phyloP scores from a whole-genome alignment of 495 filamentous ascomycete species.

The Glonium stellatum region DNA sequence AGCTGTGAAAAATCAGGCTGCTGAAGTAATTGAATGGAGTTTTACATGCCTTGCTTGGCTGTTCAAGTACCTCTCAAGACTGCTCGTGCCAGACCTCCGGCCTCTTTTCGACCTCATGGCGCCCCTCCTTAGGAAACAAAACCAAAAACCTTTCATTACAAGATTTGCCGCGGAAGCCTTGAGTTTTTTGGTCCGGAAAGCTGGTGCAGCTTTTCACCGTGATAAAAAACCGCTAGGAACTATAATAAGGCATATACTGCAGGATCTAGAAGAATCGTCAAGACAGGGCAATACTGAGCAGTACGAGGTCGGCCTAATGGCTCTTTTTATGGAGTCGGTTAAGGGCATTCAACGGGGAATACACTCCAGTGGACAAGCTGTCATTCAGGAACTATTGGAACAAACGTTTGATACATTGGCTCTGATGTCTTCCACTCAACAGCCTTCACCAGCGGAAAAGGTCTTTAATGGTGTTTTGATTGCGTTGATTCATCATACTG shows the following conservation, averaged over 20 bases:
- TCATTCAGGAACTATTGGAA: conserved; percentile 55
- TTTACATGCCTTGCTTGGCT: conserved; percentile 92
- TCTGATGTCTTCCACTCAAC: neutral
- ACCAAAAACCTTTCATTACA: conserved; percentile 74
- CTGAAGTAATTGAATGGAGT: conserved; percentile 91
- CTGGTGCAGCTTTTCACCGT: conserved; percentile 64
- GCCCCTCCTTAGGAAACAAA: conserved; percentile 75
- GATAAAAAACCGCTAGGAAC: conserved; percentile 58
- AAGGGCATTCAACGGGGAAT: conserved; percentile 72
- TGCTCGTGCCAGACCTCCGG: conserved; percentile 76
- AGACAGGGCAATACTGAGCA: conserved; percentile 47
- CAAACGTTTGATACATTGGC: conserved; percentile 8
- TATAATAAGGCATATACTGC: conserved; percentile 60
- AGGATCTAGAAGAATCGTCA: conserved; percentile 53
- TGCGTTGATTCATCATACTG: conserved; percentile 75
- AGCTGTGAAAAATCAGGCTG: conserved; percentile 54
- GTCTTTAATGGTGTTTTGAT: conserved; percentile 68
- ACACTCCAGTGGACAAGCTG: conserved; percentile 71
- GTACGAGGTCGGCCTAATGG: conserved; percentile 84
- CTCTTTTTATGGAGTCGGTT: conserved; percentile 78
- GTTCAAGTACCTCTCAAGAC: conserved; percentile 88
- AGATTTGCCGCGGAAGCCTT: conserved; percentile 91
- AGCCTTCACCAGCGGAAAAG: conserved; percentile 35
- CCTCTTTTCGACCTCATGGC: conserved; percentile 77
- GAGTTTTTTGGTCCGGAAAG: conserved; percentile 88